Percentiles rank a stretch among this genome's conserved stretches.
phyloP scores from a whole-genome alignment of 2,329 filamentous ascomycete genomes.

The Rugonectria rugulosa region DNA sequence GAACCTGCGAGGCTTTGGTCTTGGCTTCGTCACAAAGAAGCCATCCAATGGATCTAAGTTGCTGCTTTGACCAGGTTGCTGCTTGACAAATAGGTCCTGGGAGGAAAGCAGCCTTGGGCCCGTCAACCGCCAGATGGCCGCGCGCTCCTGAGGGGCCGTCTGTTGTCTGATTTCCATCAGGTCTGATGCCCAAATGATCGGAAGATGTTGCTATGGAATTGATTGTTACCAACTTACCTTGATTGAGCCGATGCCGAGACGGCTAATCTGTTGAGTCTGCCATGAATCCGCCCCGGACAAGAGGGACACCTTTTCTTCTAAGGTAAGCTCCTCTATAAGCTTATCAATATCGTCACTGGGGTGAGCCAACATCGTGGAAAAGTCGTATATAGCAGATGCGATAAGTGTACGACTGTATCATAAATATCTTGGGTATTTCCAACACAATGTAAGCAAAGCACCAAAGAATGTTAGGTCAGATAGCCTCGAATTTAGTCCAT shows the following conservation, averaged over 20 bases:
- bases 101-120: conserved; percentile 23
- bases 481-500: too few species aligned
- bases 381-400: too few species aligned
- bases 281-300: conserved; percentile 18
- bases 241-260: conserved; percentile 9
- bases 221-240: neutral
- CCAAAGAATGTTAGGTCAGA: too few species aligned
- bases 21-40: conserved; percentile 60
- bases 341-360: too few species aligned
- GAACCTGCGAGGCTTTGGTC: conserved; percentile 71
- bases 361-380: too few species aligned
- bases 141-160: conserved; percentile 29
- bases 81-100: too few species aligned
- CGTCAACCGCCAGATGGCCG: conserved; percentile 2
- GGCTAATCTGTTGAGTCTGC: conserved; percentile 5
- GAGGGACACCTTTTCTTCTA: conserved; percentile 23
- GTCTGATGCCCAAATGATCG: too few species aligned
- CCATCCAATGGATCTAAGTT: conserved; percentile 57
- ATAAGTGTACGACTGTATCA: too few species aligned
- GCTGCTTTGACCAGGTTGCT: too few species aligned
- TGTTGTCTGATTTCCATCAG: conserved; percentile 2
- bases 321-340: conserved; percentile 15
- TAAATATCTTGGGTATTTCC: too few species aligned
- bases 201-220: neutral
- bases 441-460: too few species aligned